phyloP scores from a whole-genome alignment of 2,329 filamentous ascomycete species.

The Trichoderma sp. region DNA sequence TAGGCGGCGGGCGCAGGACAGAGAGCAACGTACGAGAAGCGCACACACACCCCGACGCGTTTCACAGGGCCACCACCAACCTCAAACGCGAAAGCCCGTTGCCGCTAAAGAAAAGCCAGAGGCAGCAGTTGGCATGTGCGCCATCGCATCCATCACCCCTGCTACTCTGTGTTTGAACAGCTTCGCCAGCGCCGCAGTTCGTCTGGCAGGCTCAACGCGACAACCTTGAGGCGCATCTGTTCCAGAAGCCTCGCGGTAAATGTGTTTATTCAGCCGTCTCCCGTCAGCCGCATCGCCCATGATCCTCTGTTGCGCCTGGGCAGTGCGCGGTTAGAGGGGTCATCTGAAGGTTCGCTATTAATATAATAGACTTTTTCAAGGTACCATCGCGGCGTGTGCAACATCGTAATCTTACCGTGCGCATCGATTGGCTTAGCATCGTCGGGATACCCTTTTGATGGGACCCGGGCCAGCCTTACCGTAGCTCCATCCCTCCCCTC shows the following conservation, averaged over 20 bases:
- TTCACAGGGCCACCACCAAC: constrained; percentile 8
- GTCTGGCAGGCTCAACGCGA: background rate
- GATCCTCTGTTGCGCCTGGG: background rate
- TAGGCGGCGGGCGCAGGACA: background rate
- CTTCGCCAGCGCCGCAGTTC: background rate
- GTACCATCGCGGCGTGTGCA: constrained; percentile 3
- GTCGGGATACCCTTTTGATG: background rate
- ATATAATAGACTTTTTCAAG: background rate
- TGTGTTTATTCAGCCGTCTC: background rate
- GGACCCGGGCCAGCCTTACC: constrained; percentile 17
- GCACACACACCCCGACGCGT: background rate
- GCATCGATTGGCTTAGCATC: background rate
- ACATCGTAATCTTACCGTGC: constrained; percentile 12
- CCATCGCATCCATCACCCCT: constrained; percentile 17
- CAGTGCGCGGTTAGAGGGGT: background rate
- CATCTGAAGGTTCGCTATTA: background rate
- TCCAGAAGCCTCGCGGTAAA: background rate
- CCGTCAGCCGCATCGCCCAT: constrained; percentile 3
- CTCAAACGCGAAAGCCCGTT: constrained; percentile 17
- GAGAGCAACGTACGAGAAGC: background rate
- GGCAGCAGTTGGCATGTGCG: constrained; percentile 12
- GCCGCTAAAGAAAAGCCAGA: constrained; percentile 18
- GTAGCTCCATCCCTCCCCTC: background rate
- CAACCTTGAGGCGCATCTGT: background rate
- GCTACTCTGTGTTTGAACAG: background rate